Base-by-base conservation (phyloP, 257 asterid species). In the Thymus quinquecostatus region DNA sequence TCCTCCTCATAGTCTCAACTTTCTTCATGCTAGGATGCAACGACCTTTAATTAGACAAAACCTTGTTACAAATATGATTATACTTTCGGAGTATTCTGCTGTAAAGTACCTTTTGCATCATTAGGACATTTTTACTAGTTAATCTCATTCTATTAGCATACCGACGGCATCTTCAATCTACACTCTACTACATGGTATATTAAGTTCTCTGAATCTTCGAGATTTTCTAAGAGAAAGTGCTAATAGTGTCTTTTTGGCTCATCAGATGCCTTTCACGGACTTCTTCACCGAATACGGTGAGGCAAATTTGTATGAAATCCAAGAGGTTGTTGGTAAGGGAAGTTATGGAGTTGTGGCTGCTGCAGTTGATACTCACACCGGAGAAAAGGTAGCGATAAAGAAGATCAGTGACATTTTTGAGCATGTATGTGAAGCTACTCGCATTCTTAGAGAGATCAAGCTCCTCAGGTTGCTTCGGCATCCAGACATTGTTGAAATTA, bases 281-380 rank as follows among this genome's bases (percentile, higher is more conserved):
- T 91, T 91, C 83, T 89, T 92, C 88, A 94, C 97, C 6, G 99
- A 94, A 68, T 94, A 94, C 75, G 99, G 99, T 36, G 99, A 94
- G 74, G 93, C 96, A 32, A 90, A 86, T 81, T 82, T 83, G 13
- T 94, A 91, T 13, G 89, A 94, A 76, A 88, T 94, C 75, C 92
- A 86, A 80, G 98, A 94, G 86, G 99, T 94, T 64, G 93, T 94
- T 71, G 99, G 99, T 57, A 94, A 89, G 87, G 99, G 99, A 75
- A 94, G 97, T 59, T 94, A 92, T 70, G 99, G 99, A 32, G 95
- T 92, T 29, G 99, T 94, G 67, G 98, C 98, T 45, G 89, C 99
- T 72, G 99, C 99, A 59, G 86, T 91, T 68, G 98, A 94, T 78
- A 89, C 97, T 36, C 98, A 89, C 82, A 91, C 98, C 3, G 99